Base-by-base conservation (phyloP, 2,329 filamentous ascomycete genomes). In the Escovopsis weberi region DNA sequence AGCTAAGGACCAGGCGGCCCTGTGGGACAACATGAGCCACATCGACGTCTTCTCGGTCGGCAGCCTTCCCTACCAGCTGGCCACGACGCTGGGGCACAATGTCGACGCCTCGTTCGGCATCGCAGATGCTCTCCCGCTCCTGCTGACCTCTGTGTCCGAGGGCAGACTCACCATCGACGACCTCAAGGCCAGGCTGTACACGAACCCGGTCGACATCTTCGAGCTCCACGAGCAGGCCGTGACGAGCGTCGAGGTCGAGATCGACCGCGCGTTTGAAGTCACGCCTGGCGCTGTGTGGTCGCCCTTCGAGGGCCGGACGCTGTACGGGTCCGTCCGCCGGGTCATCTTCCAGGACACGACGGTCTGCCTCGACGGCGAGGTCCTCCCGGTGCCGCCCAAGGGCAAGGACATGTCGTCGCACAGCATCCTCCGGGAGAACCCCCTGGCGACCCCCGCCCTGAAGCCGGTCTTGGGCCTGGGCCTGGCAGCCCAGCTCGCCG, bases 1-100 rank as follows among this genome's bases (percentile, higher is more conserved):
- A 2, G 64, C 62, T 18, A 67, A 74, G 47, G 83, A 87, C 53
- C 83, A 88, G 61, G 67, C 72, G 45, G 80, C 80, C 34, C 69
- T 88, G 11, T 88, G 83, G 83, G 74, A 82, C 48, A 70, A 86
- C 55, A 64, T 88, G 55, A 68, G 64, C 52, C 79, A 72, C 38
- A 86, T 88, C 51, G 83, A 88, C 56, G 75, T 85, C 43, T 87
- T 88, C 66, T 85, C 82, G 2, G 71, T 87, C 49, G 83, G 83
- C 47, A 86, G 81, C 58, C 65, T 87, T 49, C 84, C 83, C 10
- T 88, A 83, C 62, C 81, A 87, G 60, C 66, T 87, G 46, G 80
- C 81, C 43, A 69, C 69, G 41, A 65, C 69, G 47, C 61, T 69
- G 26, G 67, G 74, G 47, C 57, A 66, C 51, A 62, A 70, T 44